A percentile compares a stretch with the other conserved stretches of the same genome.
phyloP scores from a whole-genome alignment of 257 asterid species.

The Striga asiatica region DNA sequence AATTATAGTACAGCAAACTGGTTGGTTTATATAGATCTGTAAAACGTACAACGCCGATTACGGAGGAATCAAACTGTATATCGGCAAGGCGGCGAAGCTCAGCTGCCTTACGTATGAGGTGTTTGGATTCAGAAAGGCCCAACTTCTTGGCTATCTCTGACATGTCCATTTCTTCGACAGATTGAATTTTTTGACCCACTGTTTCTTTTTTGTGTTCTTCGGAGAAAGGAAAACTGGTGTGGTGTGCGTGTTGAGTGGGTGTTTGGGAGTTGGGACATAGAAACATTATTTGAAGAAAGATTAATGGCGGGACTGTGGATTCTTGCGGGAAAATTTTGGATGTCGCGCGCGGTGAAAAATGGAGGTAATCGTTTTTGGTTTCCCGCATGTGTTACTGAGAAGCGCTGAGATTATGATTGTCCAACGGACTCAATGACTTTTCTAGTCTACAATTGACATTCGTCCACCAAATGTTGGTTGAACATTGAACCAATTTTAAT shows the following conservation, averaged over 20 bases:
- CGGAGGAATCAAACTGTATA: slow-evolving; percentile 73
- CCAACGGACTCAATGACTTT: no score
- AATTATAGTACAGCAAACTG: not conserved
- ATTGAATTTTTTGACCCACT: not conserved
- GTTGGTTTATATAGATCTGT: not conserved
- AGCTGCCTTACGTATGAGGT: slow-evolving; percentile 63
- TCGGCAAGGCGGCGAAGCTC: slow-evolving; percentile 96
- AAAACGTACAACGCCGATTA: slow-evolving; percentile 70
- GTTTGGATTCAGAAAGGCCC: slow-evolving; percentile 52
- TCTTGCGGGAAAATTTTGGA: slow-evolving; percentile 9
- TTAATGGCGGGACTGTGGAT: slow-evolving; percentile 49
- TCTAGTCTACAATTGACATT: no score
- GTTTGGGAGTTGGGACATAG: slow-evolving; percentile 4
- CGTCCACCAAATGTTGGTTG: no score
- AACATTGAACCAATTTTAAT: no score
- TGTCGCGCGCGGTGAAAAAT: slow-evolving; percentile 30
- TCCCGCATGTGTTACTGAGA: no score
- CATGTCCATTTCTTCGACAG: slow-evolving; percentile 42
- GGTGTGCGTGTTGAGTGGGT: no score
- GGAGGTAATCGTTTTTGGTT: not conserved
- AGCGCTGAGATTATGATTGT: no score
- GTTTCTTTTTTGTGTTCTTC: not conserved
- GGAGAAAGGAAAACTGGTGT: not conserved
- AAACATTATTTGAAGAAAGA: slow-evolving; percentile 3
- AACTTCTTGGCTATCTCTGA: slow-evolving; percentile 57